Conservation (phyloP, 2,329 filamentous ascomycete species). For the Elsinoe necatrix region DNA sequence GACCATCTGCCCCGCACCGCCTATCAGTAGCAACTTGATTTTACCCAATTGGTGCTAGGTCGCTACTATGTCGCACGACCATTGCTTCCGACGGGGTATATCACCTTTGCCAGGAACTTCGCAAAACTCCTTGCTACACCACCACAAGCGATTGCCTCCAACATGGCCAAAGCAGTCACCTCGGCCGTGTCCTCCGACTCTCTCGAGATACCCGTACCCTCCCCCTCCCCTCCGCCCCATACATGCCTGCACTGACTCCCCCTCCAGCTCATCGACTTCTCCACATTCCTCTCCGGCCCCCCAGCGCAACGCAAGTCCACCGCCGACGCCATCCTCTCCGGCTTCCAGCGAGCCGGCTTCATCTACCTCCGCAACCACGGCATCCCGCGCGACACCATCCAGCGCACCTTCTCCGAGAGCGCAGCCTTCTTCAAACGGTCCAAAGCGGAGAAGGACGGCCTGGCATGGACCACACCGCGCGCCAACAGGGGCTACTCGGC, state of each 20-base stretch:
- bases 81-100: background rate
- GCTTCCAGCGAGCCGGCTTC: conserved; percentile 80
- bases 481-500: conserved; percentile 43
- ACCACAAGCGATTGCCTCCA: background rate
- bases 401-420: conserved; percentile 37
- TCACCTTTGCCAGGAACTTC: background rate
- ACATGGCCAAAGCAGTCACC: conserved; percentile 20
- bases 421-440: conserved; percentile 62
- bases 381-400: conserved; percentile 45
- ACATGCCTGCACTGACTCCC: background rate
- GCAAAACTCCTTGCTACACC: background rate
- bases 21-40: conserved; percentile 9
- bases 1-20: conserved; percentile 13
- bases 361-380: conserved; percentile 78
- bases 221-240: background rate
- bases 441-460: conserved; percentile 52
- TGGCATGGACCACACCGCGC: conserved; percentile 54
- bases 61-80: background rate
- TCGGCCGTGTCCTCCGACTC: conserved; percentile 26
- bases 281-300: conserved; percentile 58
- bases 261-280: conserved; percentile 62
- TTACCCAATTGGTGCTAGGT: background rate
- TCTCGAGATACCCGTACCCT: conserved; percentile 19
- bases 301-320: conserved; percentile 49
- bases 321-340: conserved; percentile 62